Conservation (phyloP, 176 grass and related monocot species). For the Oryza longistaminata region DNA sequence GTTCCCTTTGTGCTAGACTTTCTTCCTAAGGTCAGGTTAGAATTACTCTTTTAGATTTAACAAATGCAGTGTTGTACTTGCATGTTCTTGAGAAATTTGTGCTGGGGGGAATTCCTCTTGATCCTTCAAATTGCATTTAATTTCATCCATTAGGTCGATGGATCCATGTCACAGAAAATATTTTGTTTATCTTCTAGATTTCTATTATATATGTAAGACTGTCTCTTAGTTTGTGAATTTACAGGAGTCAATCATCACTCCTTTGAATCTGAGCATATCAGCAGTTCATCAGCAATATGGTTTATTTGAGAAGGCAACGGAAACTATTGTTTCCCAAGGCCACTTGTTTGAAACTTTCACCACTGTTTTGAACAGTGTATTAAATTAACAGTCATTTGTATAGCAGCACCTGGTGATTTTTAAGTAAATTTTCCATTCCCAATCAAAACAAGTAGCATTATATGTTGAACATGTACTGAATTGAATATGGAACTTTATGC, state of each 20-base stretch:
- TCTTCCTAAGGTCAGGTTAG: slow-evolving; percentile 84
- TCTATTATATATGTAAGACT: not conserved
- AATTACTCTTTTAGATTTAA: slow-evolving; percentile 28
- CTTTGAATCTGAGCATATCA: not conserved
- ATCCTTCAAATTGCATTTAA: not conserved
- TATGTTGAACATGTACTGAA: not conserved
- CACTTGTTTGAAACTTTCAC: not conserved
- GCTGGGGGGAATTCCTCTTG: not conserved
- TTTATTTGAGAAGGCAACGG: not conserved
- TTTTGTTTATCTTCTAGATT: not conserved
- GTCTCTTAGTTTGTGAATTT: not conserved
- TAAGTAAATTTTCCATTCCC: not conserved
- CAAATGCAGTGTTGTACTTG: not conserved
- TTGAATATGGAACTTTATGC: not conserved
- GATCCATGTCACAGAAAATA: not conserved
- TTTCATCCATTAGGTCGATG: not conserved
- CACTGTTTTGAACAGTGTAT: not conserved
- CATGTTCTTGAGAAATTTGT: not conserved
- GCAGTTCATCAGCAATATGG: slow-evolving; percentile 5
- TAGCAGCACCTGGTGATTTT: not conserved
- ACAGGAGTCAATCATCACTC: not conserved
- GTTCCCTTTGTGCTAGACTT: slow-evolving; percentile 82
- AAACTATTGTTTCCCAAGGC: not conserved
- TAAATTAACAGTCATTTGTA: not conserved
- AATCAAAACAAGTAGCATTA: not conserved